Conservation (phyloP, 2,329 filamentous ascomycete genomes). For the Grosmannia huntii region DNA sequence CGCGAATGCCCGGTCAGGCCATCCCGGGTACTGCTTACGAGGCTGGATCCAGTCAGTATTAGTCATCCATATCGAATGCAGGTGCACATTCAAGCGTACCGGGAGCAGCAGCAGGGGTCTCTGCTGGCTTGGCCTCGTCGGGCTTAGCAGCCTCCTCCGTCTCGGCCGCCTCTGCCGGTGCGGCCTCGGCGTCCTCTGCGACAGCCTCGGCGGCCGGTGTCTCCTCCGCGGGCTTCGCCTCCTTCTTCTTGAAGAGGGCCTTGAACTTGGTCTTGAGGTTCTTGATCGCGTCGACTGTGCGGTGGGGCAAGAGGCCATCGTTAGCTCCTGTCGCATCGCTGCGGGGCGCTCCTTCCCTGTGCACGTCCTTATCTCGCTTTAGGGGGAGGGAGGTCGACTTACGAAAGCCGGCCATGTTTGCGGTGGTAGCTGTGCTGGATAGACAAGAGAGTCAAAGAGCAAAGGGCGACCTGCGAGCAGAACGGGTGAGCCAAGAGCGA, state of each 20-base stretch:
- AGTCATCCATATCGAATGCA: neutral
- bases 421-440: slow-evolving; percentile 7
- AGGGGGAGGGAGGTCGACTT: slow-evolving; percentile 17
- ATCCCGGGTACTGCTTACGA: neutral
- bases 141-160: slow-evolving; percentile 14
- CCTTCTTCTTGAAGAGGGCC: slow-evolving; percentile 37
- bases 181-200: slow-evolving; percentile 8
- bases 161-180: slow-evolving; percentile 13
- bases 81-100: slow-evolving; percentile 15
- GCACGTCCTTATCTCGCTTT: neutral
- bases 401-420: slow-evolving; percentile 41
- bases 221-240: slow-evolving; percentile 6
- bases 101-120: slow-evolving; percentile 16
- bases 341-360: neutral
- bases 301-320: neutral
- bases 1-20: neutral
- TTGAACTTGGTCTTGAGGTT: slow-evolving; percentile 45
- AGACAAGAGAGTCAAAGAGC: neutral
- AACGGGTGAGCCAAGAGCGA: neutral
- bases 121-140: slow-evolving; percentile 18
- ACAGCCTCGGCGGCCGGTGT: neutral
- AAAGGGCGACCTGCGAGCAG: neutral
- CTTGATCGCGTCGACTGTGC: slow-evolving; percentile 37
- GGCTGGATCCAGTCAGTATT: neutral
- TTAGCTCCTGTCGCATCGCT: neutral